phyloP scores from a whole-genome alignment of 257 asterid genomes.

The Scutellaria galericulata region DNA sequence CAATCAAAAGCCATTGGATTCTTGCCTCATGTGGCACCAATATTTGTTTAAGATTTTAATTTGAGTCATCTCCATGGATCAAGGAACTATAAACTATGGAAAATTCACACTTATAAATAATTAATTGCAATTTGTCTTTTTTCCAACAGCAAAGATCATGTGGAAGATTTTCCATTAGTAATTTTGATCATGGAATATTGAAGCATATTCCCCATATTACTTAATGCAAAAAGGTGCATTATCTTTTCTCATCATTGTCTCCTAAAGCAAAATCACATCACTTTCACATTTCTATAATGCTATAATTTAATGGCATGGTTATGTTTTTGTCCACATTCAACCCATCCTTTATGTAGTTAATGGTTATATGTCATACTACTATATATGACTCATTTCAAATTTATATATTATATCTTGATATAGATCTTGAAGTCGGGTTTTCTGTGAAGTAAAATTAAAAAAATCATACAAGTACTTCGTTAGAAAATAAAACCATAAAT shows the following conservation, averaged over 20 bases:
- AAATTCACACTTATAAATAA: constrained; percentile 19
- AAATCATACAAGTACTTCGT: too few species aligned
- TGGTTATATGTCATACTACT: neutral
- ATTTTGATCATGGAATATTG: neutral
- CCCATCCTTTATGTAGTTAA: constrained; percentile 18
- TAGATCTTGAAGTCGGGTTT: too few species aligned
- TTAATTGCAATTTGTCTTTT: neutral
- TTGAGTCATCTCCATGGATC: constrained; percentile 7
- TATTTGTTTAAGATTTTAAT: neutral
- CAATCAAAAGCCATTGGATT: constrained; percentile 28
- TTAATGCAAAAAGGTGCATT: constrained; percentile 15
- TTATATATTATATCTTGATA: too few species aligned
- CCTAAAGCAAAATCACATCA: constrained; percentile 43
- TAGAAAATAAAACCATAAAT: too few species aligned
- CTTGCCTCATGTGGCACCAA: constrained; percentile 31
- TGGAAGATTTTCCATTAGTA: neutral
- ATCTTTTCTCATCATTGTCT: constrained; percentile 34
- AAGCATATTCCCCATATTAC: constrained; percentile 19
- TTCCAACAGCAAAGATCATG: constrained; percentile 17
- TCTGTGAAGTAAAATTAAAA: too few species aligned
- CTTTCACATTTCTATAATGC: constrained; percentile 37
- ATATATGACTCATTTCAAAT: too few species aligned
- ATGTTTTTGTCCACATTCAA: constrained; percentile 37
- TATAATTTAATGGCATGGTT: constrained; percentile 30
- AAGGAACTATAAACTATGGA: constrained; percentile 12